Conservation (phyloP, 2,329 filamentous ascomycete species). For the Venturiaceae sp. region DNA sequence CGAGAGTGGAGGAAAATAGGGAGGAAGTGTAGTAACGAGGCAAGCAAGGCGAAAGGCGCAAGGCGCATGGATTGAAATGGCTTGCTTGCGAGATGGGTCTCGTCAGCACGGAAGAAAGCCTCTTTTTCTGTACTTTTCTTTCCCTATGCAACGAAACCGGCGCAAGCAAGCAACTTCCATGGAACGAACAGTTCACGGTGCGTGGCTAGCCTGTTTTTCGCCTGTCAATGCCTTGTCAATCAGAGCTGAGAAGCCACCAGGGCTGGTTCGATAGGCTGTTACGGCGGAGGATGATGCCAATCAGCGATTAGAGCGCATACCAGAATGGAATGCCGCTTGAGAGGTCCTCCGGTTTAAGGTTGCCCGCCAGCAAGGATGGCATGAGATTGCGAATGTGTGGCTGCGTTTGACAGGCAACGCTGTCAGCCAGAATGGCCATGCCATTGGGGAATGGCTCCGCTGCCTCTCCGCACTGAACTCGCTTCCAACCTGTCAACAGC, state of each 20-base stretch:
- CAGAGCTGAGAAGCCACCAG: not conserved
- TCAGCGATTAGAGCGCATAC: not conserved
- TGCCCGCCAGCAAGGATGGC: not conserved
- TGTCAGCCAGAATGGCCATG: not conserved
- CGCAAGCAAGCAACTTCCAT: slow-evolving; percentile 1
- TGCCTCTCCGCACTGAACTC: not conserved
- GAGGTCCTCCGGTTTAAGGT: slow-evolving; percentile 4
- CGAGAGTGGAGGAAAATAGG: not conserved
- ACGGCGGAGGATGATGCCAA: not conserved
- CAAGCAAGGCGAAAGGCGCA: not conserved
- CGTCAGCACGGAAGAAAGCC: slow-evolving; percentile 4
- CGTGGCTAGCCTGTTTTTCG: slow-evolving; percentile 1
- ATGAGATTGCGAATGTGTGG: slow-evolving; percentile 5
- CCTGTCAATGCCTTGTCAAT: slow-evolving; percentile 4
- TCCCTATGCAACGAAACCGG: not conserved
- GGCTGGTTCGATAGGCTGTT: slow-evolving; percentile 1
- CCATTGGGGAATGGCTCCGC: not conserved
- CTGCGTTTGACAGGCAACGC: slow-evolving; percentile 4
- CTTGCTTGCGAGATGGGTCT: not conserved
- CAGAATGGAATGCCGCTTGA: not conserved
- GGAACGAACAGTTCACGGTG: slow-evolving; percentile 1
- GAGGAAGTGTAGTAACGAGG: not conserved
- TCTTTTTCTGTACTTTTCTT: not conserved
- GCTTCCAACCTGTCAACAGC: not conserved
- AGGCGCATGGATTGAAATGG: not conserved